Evolutionary conservation across 805 yeast genomes (phyloP).

Genomic region (Nakazawaea wyomingensis): DNA sequence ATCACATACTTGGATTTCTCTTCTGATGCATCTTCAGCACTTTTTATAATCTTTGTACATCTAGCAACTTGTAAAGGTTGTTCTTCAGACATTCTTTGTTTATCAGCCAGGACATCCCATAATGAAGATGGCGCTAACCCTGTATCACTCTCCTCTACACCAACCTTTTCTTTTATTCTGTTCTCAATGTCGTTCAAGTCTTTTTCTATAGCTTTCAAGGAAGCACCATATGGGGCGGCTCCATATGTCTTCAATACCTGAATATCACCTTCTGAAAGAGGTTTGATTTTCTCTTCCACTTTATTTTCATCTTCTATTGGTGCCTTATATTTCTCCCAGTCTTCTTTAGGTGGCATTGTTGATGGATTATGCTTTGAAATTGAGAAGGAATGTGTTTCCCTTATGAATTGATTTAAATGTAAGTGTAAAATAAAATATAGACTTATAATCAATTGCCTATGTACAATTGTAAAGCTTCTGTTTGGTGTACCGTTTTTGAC

Average conservation of each 20-base stretch:
- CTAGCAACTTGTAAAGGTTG: conserved; percentile 98
- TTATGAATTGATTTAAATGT: no score
- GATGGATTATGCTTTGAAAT: background rate
- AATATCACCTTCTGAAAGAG: conserved; percentile 93
- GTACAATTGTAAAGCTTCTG: no score
- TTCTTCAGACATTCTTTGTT: conserved; percentile 86
- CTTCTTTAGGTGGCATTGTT: conserved; percentile 91
- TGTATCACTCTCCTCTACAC: conserved; percentile 92
- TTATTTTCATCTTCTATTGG: conserved; percentile 66
- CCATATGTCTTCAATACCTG: conserved; percentile 97
- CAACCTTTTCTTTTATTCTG: conserved; percentile 90
- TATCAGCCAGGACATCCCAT: conserved; percentile 98
- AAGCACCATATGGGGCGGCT: conserved; percentile 89
- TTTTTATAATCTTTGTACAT: conserved; percentile 92
- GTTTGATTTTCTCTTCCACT: conserved; percentile 70
- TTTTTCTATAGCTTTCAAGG: conserved; percentile 76
- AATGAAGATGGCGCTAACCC: conserved; percentile 96
- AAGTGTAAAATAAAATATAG: no score
- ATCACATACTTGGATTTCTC: conserved; percentile 91
- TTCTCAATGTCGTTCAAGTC: conserved; percentile 82
- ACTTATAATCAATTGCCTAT: no score
- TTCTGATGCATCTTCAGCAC: conserved; percentile 40
- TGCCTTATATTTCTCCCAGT: conserved; percentile 95
- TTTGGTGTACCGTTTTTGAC: background rate
- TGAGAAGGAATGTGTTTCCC: background rate